Base-by-base conservation (phyloP, 768 basidiomycete genomes). In the Suillus decipiens region DNA sequence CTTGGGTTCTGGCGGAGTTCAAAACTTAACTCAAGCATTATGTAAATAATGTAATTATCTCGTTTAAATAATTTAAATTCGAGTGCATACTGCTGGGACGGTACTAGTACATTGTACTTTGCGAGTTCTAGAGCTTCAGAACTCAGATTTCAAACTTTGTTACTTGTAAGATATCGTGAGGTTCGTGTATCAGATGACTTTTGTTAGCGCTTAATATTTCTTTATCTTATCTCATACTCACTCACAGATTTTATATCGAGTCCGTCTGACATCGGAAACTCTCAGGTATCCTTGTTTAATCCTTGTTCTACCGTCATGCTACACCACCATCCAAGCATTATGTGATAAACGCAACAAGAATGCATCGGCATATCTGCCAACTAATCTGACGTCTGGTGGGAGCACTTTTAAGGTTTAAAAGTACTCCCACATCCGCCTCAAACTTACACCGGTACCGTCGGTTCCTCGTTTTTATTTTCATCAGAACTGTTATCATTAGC, bases 261-360 rank as follows among this genome's bases (percentile, higher is more conserved):
- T n/a, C 14, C 91, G 96, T 68, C 96, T 97, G 43, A 99, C 97
- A 0, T 98, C 95, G 0, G 96, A 99, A 77, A 99, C 96, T 37
- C 48, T 31, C 28, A 50, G 48, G 48, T 17, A 50, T 22, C n/a
- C 93, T 90, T 75, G 99, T 99, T 96, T 99, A 4, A 99, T 78
- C 96, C 96, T 39, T 96, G 93, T 95, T 72, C 24, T 54, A 54
- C 53, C 34, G 36, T 24, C 8, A 15, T 24, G 24, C 34, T 12
- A 12, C 11, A 56, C 22, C 22, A 37, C 5, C 11, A 33, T 31
- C 17, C 45, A 50, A 58, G 65, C 61, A 37, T n/a, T 34, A 80
- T 99, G 97, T 75, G 89, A 96, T 62, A 98, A 98, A 79, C 98
- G 96, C 97, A 93, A 99, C 75, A 92, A 95, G 73, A 92, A 89